Conservation (phyloP, 2,329 filamentous ascomycete genomes). For the Penicillium corylophilum region DNA sequence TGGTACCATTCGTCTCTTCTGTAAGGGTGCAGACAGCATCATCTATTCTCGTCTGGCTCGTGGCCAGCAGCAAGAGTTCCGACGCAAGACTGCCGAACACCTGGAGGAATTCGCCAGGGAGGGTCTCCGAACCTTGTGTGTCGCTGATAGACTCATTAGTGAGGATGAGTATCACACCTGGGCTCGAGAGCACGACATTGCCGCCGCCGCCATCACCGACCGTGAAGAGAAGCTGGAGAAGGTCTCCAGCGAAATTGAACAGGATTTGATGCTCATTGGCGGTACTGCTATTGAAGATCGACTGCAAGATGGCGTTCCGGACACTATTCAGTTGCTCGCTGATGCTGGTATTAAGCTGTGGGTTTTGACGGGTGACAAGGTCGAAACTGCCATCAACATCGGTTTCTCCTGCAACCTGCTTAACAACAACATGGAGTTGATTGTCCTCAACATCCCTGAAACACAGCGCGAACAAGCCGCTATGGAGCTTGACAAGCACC, state of each 20-base stretch:
- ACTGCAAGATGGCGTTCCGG: slow-evolving; percentile 92
- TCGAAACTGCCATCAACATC: slow-evolving; percentile 99
- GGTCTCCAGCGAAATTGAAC: slow-evolving; percentile 86
- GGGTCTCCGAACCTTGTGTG: slow-evolving; percentile 89
- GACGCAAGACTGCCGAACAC: slow-evolving; percentile 83
- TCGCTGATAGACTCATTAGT: slow-evolving; percentile 75
- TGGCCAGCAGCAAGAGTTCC: slow-evolving; percentile 81
- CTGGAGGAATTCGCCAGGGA: slow-evolving; percentile 96
- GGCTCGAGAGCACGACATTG: slow-evolving; percentile 83
- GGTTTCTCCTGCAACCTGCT: slow-evolving; percentile 98
- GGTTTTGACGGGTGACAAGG: slow-evolving; percentile 97
- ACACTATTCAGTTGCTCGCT: slow-evolving; percentile 87
- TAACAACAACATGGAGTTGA: slow-evolving; percentile 96
- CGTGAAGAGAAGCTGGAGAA: slow-evolving; percentile 92
- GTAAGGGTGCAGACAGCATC: slow-evolving; percentile 95
- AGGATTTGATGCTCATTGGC: slow-evolving; percentile 80
- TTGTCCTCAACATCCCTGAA: slow-evolving; percentile 82
- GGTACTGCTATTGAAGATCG: slow-evolving; percentile 97
- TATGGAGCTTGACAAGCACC: slow-evolving; percentile 70
- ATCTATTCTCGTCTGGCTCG: slow-evolving; percentile 88
- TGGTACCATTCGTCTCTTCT: slow-evolving; percentile 84
- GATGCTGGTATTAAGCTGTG: slow-evolving; percentile 97
- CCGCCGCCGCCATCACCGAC: slow-evolving; percentile 77
- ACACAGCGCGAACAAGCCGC: slow-evolving; percentile 66
- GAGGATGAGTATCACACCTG: slow-evolving; percentile 83